phyloP scores from a whole-genome alignment of 2,329 filamentous ascomycete species.

The Parastagonospora avenae region DNA sequence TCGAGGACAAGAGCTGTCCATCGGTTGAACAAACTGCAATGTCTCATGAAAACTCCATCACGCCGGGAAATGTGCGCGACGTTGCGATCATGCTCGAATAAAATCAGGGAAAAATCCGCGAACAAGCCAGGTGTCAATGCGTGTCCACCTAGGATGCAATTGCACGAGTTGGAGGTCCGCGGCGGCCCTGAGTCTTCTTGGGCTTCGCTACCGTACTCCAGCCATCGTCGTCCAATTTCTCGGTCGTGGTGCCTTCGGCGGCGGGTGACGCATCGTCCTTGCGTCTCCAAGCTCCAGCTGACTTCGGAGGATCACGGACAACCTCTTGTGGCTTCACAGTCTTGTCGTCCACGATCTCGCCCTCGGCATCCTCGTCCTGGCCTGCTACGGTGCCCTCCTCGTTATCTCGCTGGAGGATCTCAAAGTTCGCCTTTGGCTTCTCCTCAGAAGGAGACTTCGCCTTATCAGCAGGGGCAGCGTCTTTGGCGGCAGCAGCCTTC shows the following conservation, averaged over 20 bases:
- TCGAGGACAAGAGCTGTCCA: slow-evolving; percentile 28
- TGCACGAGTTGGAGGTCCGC: slow-evolving; percentile 48
- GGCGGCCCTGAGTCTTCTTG: slow-evolving; percentile 47
- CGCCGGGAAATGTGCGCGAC: slow-evolving; percentile 32
- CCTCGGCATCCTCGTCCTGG: slow-evolving; percentile 56
- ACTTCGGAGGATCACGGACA: slow-evolving; percentile 51
- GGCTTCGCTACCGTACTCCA: slow-evolving; percentile 59
- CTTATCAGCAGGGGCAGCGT: slow-evolving; percentile 48
- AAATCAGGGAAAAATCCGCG: slow-evolving; percentile 14
- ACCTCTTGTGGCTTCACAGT: slow-evolving; percentile 62
- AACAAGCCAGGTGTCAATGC: slow-evolving; percentile 10
- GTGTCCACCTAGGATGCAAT: slow-evolving; percentile 51
- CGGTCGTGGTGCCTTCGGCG: slow-evolving; percentile 49
- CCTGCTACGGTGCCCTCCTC: slow-evolving; percentile 45
- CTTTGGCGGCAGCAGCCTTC: slow-evolving; percentile 64
- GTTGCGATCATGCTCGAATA: slow-evolving; percentile 33
- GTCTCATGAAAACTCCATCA: slow-evolving; percentile 30
- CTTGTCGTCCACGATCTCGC: slow-evolving; percentile 58
- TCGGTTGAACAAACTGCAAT: slow-evolving; percentile 25
- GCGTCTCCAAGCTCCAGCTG: slow-evolving; percentile 48
- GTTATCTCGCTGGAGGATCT: slow-evolving; percentile 58
- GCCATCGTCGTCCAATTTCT: slow-evolving; percentile 57
- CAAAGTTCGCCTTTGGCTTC: slow-evolving; percentile 57
- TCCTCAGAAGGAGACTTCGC: slow-evolving; percentile 44
- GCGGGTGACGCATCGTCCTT: slow-evolving; percentile 39